These are phyloP conservation scores for Pistacia integerrima DNA, from an alignment of 345 rosid species.

Conservation along the genomic window DNA sequence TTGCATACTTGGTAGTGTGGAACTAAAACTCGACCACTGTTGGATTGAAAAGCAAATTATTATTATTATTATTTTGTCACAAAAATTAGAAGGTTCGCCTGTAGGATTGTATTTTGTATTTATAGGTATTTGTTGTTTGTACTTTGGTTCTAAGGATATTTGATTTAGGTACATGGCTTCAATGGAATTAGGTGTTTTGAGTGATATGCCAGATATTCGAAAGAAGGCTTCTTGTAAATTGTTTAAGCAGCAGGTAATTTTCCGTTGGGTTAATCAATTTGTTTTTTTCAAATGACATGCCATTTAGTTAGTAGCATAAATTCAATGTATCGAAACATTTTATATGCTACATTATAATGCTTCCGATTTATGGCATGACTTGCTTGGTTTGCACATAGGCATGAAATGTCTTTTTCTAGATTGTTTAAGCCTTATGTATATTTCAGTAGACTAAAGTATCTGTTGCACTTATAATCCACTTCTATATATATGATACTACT, in stretches of 20 bases:
- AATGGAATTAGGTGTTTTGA: slow-evolving; percentile 81
- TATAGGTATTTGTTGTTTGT: background rate
- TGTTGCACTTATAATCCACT: background rate
- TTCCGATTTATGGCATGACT: background rate
- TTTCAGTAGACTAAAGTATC: background rate
- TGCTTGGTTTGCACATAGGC: background rate
- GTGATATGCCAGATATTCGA: slow-evolving; percentile 65
- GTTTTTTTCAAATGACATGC: background rate
- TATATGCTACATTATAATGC: background rate
- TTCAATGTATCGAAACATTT: background rate
- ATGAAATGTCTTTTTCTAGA: background rate
- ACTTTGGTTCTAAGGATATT: background rate
- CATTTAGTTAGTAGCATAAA: background rate
- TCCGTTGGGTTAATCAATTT: background rate
- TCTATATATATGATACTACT: slow-evolving; percentile 3
- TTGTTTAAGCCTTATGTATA: background rate
- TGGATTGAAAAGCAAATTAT: too few species aligned
- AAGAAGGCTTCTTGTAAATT: slow-evolving; percentile 72
- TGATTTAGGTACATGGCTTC: slow-evolving; percentile 61
- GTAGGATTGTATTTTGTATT: background rate
- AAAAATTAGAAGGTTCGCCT: background rate
- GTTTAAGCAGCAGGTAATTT: slow-evolving; percentile 63
- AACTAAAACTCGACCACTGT: too few species aligned
- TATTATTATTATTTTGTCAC: background rate
- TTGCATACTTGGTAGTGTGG: too few species aligned